Evolutionary conservation across 345 rosid genomes (phyloP).

Genomic region (Geranium rotundifolium): DNA sequence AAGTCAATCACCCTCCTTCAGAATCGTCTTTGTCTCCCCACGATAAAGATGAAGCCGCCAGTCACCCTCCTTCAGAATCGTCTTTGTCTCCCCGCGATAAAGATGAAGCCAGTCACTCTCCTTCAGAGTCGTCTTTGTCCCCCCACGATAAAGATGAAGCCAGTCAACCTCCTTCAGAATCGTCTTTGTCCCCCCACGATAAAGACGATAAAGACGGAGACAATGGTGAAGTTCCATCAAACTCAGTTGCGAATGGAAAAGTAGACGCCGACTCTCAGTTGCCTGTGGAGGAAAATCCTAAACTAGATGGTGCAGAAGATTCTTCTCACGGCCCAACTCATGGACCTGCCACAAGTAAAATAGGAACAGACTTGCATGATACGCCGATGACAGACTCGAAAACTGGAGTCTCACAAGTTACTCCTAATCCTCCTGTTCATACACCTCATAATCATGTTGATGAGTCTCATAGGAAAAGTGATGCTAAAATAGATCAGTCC

Average conservation of each 20-base stretch:
- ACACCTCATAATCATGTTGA: slow-evolving; percentile 9
- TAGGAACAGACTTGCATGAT: slow-evolving; percentile 9
- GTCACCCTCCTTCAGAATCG: too few species aligned
- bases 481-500: slow-evolving; percentile 11
- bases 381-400: slow-evolving; percentile 9
- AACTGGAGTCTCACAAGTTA: slow-evolving; percentile 9
- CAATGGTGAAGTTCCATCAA: slow-evolving; percentile 11
- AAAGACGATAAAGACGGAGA: slow-evolving; percentile 2
- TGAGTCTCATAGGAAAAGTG: slow-evolving; percentile 8
- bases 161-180: slow-evolving; percentile 15
- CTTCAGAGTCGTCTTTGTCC: too few species aligned
- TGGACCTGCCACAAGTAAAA: slow-evolving; percentile 14
- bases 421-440: slow-evolving; percentile 3
- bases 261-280: slow-evolving; percentile 11
- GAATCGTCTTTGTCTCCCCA: too few species aligned
- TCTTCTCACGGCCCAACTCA: slow-evolving; percentile 3
- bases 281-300: slow-evolving; percentile 9
- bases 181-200: slow-evolving; percentile 5
- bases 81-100: too few species aligned
- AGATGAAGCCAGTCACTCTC: too few species aligned
- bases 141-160: too few species aligned
- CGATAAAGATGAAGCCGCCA: neutral
- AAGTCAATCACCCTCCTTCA: too few species aligned
- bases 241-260: slow-evolving; percentile 11
- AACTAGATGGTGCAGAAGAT: slow-evolving; percentile 7